Percentiles rank a stretch among this genome's conserved stretches.
phyloP scores from a whole-genome alignment of 1,139 yeast species.

The Blastobotrys aristatus region DNA sequence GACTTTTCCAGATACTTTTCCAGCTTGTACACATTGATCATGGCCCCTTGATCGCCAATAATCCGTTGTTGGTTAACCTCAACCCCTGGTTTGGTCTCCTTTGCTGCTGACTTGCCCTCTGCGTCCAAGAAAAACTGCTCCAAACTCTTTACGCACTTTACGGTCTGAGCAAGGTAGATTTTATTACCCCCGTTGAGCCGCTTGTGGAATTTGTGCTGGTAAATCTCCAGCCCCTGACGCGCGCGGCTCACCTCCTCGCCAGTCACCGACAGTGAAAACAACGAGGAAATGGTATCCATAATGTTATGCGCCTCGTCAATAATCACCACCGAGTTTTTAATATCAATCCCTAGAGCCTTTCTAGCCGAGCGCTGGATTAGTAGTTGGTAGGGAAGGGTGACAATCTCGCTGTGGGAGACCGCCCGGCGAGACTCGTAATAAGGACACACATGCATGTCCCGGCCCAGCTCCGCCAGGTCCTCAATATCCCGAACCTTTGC shows the following conservation, averaged over 20 bases:
- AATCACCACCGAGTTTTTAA: constrained; percentile 63
- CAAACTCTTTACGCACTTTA: constrained; percentile 52
- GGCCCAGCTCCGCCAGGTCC: constrained; percentile 63
- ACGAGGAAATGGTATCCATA: constrained; percentile 65
- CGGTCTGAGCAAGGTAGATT: constrained; percentile 60
- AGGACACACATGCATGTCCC: constrained; percentile 60
- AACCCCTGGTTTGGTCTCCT: constrained; percentile 46
- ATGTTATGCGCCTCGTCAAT: constrained; percentile 94
- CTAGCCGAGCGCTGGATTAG: constrained; percentile 63
- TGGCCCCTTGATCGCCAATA: constrained; percentile 56
- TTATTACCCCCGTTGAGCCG: constrained; percentile 72
- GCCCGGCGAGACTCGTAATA: constrained; percentile 69
- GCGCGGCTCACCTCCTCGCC: constrained; percentile 44
- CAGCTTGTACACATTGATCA: constrained; percentile 64
- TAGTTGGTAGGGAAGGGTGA: constrained; percentile 83
- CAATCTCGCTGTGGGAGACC: constrained; percentile 57
- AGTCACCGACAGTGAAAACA: constrained; percentile 61
- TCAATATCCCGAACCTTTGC: constrained; percentile 76
- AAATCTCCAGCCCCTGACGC: constrained; percentile 46
- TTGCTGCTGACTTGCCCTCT: constrained; percentile 21
- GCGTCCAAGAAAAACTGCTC: constrained; percentile 42
- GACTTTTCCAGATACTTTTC: constrained; percentile 60
- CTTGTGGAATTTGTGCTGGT: constrained; percentile 54
- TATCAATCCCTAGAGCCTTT: constrained; percentile 50
- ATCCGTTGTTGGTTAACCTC: constrained; percentile 50